These are phyloP conservation scores for Candolleomyces aberdarensis DNA, from an alignment of 768 basidiomycete genomes.

Conservation along the genomic window DNA sequence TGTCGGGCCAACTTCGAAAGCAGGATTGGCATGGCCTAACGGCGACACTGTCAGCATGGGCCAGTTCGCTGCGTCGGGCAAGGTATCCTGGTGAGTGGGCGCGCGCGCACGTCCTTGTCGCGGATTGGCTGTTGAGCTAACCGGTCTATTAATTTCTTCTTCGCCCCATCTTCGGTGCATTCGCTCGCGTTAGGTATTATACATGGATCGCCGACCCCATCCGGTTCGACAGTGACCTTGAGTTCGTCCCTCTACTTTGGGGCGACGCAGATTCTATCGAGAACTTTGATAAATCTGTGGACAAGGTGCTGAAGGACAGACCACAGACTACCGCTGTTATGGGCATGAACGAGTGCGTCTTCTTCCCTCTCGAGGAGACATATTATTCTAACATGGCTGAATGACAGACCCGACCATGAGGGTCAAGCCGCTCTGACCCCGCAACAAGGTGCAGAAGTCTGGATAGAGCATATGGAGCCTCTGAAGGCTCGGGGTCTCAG, in stretches of 20 bases:
- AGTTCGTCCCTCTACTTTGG: conserved; percentile 61
- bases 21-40: conserved; percentile 50
- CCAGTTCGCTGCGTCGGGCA: conserved; percentile 43
- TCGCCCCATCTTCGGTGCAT: background rate
- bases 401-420: conserved; percentile 22
- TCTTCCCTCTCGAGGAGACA: background rate
- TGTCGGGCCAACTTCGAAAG: conserved; percentile 24
- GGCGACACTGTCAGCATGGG: conserved; percentile 36
- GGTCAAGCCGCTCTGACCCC: conserved; percentile 52
- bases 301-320: conserved; percentile 29
- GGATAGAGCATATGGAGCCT: conserved; percentile 52
- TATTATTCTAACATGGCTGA: background rate
- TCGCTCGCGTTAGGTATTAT: conserved; percentile 41
- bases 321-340: conserved; percentile 33
- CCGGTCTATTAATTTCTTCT: background rate
- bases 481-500: conserved; percentile 40
- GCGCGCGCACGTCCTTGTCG: background rate
- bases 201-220: conserved; percentile 41
- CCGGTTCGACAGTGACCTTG: conserved; percentile 25
- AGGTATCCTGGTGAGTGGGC: conserved; percentile 45
- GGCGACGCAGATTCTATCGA: conserved; percentile 32
- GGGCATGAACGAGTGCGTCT: conserved; percentile 53
- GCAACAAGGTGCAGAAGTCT: conserved; percentile 44
- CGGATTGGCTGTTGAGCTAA: too few relatives aligned
- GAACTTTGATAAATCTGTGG: conserved; percentile 39